phyloP scores from a whole-genome alignment of 139 green algal genomes.

The Asterochloris sp. region DNA sequence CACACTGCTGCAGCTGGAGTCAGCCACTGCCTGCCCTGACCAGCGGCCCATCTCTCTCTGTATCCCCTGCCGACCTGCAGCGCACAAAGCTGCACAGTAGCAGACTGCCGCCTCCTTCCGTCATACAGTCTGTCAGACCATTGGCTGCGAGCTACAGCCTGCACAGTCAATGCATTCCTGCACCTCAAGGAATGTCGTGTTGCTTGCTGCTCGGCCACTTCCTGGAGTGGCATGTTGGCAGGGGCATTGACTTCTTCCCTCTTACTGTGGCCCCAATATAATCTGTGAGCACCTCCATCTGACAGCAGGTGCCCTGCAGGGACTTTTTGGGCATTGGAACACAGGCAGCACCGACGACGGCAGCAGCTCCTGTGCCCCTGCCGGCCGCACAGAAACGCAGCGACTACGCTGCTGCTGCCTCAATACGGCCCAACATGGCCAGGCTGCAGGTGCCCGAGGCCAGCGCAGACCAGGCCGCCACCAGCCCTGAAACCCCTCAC shows the following conservation, averaged over 20 bases:
- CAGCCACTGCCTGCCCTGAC: too few relatives aligned
- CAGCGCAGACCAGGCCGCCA: not conserved
- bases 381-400: not conserved
- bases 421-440: not conserved
- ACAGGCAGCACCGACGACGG: not conserved
- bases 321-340: slow-evolving; percentile 3
- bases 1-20: too few relatives aligned
- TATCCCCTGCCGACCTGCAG: too few relatives aligned
- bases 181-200: not conserved
- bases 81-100: too few relatives aligned
- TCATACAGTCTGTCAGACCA: not conserved
- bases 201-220: not conserved
- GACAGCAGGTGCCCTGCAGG: not conserved
- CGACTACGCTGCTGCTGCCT: not conserved
- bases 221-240: not conserved
- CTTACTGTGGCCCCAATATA: not conserved
- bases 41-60: too few relatives aligned
- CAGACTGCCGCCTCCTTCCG: too few relatives aligned
- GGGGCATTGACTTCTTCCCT: not conserved
- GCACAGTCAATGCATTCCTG: not conserved
- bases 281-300: too few relatives aligned
- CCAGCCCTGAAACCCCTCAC: not conserved
- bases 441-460: not conserved
- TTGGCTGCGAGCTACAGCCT: not conserved
- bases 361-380: not conserved